phyloP scores from a whole-genome alignment of 177 flowering plant species.

The Tripterygium wilfordii region DNA sequence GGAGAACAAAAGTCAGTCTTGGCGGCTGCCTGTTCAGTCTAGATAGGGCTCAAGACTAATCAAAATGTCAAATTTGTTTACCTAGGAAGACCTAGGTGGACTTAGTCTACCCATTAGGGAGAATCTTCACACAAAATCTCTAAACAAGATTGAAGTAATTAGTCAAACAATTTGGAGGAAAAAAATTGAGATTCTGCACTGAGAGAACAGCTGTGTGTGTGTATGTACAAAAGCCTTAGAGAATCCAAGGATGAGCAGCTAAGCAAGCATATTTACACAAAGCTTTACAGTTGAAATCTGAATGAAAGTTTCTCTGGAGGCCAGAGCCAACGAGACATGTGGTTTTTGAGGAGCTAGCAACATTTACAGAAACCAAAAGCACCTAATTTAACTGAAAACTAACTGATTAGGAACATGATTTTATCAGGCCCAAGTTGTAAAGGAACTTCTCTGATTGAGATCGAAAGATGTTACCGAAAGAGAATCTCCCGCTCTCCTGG shows the following conservation, averaged over 20 bases:
- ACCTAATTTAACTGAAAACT: background rate
- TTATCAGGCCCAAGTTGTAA: conserved; percentile 71
- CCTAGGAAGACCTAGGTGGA: no score
- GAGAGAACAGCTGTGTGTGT: background rate
- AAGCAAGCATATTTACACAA: conserved; percentile 9
- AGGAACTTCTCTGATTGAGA: conserved; percentile 82
- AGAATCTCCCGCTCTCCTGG: conserved; percentile 48
- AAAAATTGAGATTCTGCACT: background rate
- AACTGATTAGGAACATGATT: conserved; percentile 45
- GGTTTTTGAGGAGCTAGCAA: no score
- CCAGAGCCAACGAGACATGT: no score
- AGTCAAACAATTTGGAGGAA: background rate
- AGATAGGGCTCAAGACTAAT: no score
- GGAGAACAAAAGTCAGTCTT: no score
- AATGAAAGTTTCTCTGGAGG: background rate
- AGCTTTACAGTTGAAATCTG: conserved; percentile 8
- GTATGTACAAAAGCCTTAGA: conserved; percentile 4
- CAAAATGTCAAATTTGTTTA: no score
- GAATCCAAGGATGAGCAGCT: background rate
- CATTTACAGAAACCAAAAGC: conserved; percentile 15
- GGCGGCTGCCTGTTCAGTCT: no score
- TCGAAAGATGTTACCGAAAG: conserved; percentile 62
- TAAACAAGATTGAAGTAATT: no score
- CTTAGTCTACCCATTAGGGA: no score
- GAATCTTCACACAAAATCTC: no score